phyloP scores from a whole-genome alignment of 164 flowering plant species.

The Aristolochia contorta region DNA sequence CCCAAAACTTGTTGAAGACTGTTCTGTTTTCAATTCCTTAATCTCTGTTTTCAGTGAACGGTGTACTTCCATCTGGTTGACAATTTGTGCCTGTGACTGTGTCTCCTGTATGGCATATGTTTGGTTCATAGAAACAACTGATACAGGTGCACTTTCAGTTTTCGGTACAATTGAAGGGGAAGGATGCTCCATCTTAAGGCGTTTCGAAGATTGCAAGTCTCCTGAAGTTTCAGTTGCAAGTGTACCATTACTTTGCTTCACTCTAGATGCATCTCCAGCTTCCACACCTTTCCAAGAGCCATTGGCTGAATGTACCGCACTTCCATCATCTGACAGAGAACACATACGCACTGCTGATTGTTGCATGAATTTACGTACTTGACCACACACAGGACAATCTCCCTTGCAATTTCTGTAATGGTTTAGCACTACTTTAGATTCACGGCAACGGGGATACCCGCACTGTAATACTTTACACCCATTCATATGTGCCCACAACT shows the following conservation, averaged over 20 bases:
- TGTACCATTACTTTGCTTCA: conserved; percentile 21
- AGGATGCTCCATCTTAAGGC: conserved; percentile 62
- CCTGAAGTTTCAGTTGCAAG: conserved; percentile 36
- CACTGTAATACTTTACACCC: conserved; percentile 40
- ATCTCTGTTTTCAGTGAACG: conserved; percentile 33
- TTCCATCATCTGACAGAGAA: conserved; percentile 20
- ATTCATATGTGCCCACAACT: conserved; percentile 52
- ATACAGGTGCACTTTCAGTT: conserved; percentile 25
- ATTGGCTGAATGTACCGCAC: conserved; percentile 20
- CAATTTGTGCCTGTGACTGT: conserved; percentile 21
- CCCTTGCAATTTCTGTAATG: conserved; percentile 48
- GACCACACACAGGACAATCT: conserved; percentile 75
- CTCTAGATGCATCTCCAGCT: conserved; percentile 24
- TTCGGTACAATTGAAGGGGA: conserved; percentile 30
- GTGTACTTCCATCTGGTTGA: conserved; percentile 22
- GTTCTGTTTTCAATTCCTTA: conserved; percentile 40
- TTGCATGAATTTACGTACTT: conserved; percentile 31
- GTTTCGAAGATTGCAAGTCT: conserved; percentile 56
- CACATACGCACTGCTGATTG: conserved; percentile 22
- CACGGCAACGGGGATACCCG: conserved; percentile 49
- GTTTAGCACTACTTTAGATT: conserved; percentile 30
- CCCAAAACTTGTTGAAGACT: conserved; percentile 20
- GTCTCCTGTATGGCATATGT: conserved; percentile 22
- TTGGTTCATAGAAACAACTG: conserved; percentile 24
- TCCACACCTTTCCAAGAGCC: conserved; percentile 36